phyloP scores from a whole-genome alignment of 208 protist species.

The Leishmania aethiopica region DNA sequence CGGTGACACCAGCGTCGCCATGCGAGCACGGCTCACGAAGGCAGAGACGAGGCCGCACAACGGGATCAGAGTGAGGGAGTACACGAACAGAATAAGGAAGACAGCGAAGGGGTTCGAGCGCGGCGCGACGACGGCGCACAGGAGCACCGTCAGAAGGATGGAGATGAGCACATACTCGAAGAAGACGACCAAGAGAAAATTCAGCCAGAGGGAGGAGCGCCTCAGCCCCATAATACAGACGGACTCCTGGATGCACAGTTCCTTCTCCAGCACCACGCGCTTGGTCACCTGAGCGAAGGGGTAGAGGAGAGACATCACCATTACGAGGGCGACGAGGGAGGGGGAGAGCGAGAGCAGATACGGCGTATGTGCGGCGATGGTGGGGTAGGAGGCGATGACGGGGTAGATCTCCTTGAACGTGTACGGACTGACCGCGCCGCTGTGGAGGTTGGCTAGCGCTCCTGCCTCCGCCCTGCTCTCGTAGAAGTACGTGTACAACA shows the following conservation, averaged over 20 bases:
- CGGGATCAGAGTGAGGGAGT: slow-evolving; percentile 44
- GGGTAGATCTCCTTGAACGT: slow-evolving; percentile 24
- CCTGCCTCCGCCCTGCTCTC: slow-evolving; percentile 13
- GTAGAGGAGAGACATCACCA: slow-evolving; percentile 63
- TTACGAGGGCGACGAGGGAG: slow-evolving; percentile 47
- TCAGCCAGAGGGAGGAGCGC: slow-evolving; percentile 50
- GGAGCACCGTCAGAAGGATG: slow-evolving; percentile 53
- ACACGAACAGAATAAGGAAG: slow-evolving; percentile 65
- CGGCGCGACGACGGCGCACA: slow-evolving; percentile 50
- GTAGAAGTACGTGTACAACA: slow-evolving; percentile 67
- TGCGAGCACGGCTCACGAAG: slow-evolving; percentile 70
- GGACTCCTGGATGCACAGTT: slow-evolving; percentile 74
- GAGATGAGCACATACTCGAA: slow-evolving; percentile 51
- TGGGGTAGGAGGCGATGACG: slow-evolving; percentile 34
- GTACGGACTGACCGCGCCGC: slow-evolving; percentile 15
- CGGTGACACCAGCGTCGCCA: slow-evolving; percentile 63
- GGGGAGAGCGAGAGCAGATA: slow-evolving; percentile 41
- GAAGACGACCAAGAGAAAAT: slow-evolving; percentile 59
- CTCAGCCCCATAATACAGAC: slow-evolving; percentile 87
- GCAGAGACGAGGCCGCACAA: slow-evolving; percentile 55
- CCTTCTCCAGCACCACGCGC: slow-evolving; percentile 87
- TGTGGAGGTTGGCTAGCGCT: slow-evolving; percentile 12
- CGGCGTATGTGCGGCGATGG: slow-evolving; percentile 9
- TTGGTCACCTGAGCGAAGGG: slow-evolving; percentile 51
- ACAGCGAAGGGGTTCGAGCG: slow-evolving; percentile 46